phyloP scores from a whole-genome alignment of 179 eudicot species.

The Pouteria campechiana region DNA sequence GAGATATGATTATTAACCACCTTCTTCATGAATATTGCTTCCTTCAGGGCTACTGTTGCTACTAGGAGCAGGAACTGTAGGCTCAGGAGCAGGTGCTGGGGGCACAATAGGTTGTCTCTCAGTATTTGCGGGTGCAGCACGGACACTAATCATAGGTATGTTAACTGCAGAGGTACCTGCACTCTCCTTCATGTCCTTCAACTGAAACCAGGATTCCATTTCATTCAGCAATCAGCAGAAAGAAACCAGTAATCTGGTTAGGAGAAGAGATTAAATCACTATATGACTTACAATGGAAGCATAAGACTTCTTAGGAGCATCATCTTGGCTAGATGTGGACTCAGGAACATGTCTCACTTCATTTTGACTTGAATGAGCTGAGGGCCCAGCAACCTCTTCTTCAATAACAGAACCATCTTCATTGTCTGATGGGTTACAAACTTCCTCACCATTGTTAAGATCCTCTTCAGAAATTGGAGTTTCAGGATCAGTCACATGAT shows the following conservation, averaged over 20 bases:
- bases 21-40: conserved; percentile 28
- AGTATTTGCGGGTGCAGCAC: conserved; percentile 29
- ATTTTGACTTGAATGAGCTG: conserved; percentile 19
- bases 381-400: conserved; percentile 49
- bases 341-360: conserved; percentile 19
- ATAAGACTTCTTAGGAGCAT: conserved; percentile 54
- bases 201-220: no score
- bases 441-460: conserved; percentile 40
- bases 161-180: conserved; percentile 22
- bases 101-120: conserved; percentile 27
- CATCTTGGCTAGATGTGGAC: conserved; percentile 31
- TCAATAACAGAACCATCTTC: conserved; percentile 36
- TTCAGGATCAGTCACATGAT: conserved; percentile 15
- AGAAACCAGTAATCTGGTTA: neutral
- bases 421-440: conserved; percentile 48
- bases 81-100: conserved; percentile 22
- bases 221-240: conserved; percentile 1
- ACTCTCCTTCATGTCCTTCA: conserved; percentile 39
- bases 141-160: conserved; percentile 22
- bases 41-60: conserved; percentile 32
- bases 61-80: conserved; percentile 27
- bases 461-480: conserved; percentile 31
- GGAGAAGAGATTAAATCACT: neutral
- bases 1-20: no score
- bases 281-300: conserved; percentile 68